Evolutionary conservation across 2,329 filamentous ascomycete genomes (phyloP), one percentile per base, ranked within the genome.

Genomic region (Nectriaceae sp.): DNA sequence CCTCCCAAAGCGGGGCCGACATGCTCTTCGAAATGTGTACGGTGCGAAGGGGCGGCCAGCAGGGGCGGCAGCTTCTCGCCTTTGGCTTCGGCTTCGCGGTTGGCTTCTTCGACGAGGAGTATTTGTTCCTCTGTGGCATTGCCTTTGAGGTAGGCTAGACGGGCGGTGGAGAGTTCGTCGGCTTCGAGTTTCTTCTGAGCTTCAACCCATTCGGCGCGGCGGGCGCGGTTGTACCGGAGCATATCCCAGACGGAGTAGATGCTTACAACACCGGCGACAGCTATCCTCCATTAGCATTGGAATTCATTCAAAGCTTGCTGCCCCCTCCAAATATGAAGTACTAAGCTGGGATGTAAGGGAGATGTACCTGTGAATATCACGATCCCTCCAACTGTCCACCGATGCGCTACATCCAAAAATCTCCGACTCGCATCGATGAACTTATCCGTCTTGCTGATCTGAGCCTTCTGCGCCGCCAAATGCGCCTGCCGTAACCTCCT

Each of bases 401-500:
- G 75, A 63, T 84, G 81, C 47, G 78, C 79, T 35, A 75, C 74
- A 58, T 84, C 80, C 49, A 83, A 73, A 57, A 80, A 70, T 24
- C 72, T 69, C 54, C 81, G 67, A 47, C 77, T 75, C 24, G 57
- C 64, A 49, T 74, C 72, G 44, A 83, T 68, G 35, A 82, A 46
- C 44, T 68, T 70, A 64, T 84, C 81, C 47, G 79, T 67, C 50
- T 65, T 69, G 54, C 80, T 83, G 40, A 80, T 66, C 61, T 78
- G 71, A 19, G 83, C 80, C 58, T 79, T 75, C 68, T 82, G 81
- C 39, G 85, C 83, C n/a, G 83, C 83, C 49, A 83, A 75, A 65
- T 87, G 84, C 52, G 85, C 84, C 39, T 84, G 83, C 45, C 87
- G 78, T 61, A 90, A 72, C 51, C 87, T 78, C 55, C 82, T 79